A percentile compares a stretch with the other conserved stretches of the same genome.
phyloP scores from a whole-genome alignment of 1,139 yeast genomes.

The Sugiyamaella paludigena region DNA sequence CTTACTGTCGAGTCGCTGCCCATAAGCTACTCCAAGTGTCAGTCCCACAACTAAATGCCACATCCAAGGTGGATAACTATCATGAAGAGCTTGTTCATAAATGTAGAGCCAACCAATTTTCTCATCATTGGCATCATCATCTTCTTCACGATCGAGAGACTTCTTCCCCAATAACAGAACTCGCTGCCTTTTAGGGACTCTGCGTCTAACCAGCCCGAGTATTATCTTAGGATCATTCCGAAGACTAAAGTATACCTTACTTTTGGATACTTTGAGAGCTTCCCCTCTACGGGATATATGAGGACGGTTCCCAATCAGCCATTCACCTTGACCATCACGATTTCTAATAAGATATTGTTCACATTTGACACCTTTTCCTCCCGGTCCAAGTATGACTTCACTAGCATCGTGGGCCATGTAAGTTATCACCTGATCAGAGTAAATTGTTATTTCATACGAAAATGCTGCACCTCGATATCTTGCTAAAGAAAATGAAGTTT shows the following conservation, averaged over 20 bases:
- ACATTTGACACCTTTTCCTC: conserved; percentile 10
- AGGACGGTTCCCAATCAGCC: conserved; percentile 22
- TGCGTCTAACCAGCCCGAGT: conserved; percentile 20
- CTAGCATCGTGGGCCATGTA: conserved; percentile 3
- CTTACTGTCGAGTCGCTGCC: conserved; percentile 17
- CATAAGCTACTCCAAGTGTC: conserved; percentile 21
- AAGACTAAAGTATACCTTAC: conserved; percentile 18
- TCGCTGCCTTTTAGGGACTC: conserved; percentile 23
- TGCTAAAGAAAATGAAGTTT: conserved; percentile 1
- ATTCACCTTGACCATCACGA: conserved; percentile 14
- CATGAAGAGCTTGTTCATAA: conserved; percentile 20
- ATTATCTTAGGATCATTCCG: conserved; percentile 14
- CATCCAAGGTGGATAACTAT: conserved; percentile 16
- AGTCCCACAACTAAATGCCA: conserved; percentile 25
- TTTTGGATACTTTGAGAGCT: conserved; percentile 13
- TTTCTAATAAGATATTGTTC: conserved; percentile 16
- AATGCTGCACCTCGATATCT: not conserved
- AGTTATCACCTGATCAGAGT: conserved; percentile 3
- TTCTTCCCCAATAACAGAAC: conserved; percentile 13
- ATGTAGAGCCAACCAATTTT: conserved; percentile 30
- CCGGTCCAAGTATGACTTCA: conserved; percentile 1
- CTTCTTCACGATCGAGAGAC: conserved; percentile 16
- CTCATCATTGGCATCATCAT: conserved; percentile 27
- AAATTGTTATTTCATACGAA: not conserved
- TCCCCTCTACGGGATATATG: conserved; percentile 9